Evolutionary conservation across 371 early-diverging fungal species (phyloP), one percentile per base, ranked within the genome.

Genomic region (Parasitella parasitica): DNA sequence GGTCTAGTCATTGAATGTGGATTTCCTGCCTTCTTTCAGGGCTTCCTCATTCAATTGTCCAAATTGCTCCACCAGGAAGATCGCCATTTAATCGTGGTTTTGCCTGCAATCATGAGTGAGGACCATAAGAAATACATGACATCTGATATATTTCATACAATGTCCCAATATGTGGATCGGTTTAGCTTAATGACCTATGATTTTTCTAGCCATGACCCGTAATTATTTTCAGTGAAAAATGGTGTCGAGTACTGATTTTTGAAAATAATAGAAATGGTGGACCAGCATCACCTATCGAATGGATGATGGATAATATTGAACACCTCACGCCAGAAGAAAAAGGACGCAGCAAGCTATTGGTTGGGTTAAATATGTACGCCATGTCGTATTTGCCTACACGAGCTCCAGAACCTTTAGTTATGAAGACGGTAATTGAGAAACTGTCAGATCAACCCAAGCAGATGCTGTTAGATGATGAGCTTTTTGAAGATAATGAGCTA

Each of bases 171-270:
- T 37, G 77, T 86, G 4, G 85, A 85, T 59, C 59, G 73, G n/a
- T 84, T 89, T 54, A 78, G 77, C 26, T 59, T 89, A 20, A 86
- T 89, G 86, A 84, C 85, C 4, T 86, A 86, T 64, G 89, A 88
- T 59, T 86, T 74, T 68, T 82, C 85, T 1, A 70, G 67, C 16
- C 69, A 72, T 28, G 39, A 69, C 26, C 64, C 61, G 80, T 82
- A 67, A 70, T 69, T 59, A 18, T 22, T 11, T 18, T 37, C 39
- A 6, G 2, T 13, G 12, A 24, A 24, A 22, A 36, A 32, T 16
- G 48, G 43, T 36, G 22, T 38, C 20, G 35, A 48, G 11, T 24
- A 30, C 8, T 32, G 22, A 36, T 15, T 38, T 9, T n/a, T 28
- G 15, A 16, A 18, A 52, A 16, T 15, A 34, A 8, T 57, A 80